Base-by-base conservation (phyloP, 805 yeast genomes). In the Teunomyces pallodes region DNA sequence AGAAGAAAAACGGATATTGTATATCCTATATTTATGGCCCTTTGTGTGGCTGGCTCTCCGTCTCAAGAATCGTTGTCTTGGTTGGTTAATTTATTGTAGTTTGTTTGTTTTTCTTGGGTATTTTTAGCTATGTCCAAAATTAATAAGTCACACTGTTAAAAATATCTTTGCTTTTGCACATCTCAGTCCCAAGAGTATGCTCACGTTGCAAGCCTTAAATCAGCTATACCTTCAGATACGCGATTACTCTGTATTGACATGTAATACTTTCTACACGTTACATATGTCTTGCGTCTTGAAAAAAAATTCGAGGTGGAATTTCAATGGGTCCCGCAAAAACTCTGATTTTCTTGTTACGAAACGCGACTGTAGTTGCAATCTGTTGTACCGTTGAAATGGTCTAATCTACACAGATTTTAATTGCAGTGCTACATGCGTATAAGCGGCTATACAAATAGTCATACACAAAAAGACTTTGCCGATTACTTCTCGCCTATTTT, bases 71-170 rank as follows among this genome's bases (percentile, higher is more conserved):
- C 16, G 4, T 8, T 32, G 9, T 32, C 35, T 32, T 32, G 17
- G 35, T 32, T 32, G 35, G 35, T 32, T 32, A 13, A 32, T 32
- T 32, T 32, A 13, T 3, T n/a, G n/a, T 32, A 16, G 17, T 20
- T 38, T 38, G 29, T 38, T 38, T 38, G 41, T 38, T 38, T 38
- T 38, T 38, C 14, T 38, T 29, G 5, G 13, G 41, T 38, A 38
- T 38, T 38, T 38, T 38, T 38, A 38, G 41, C 17, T 32, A 32
- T 9, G 35, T 13, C 14, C 35, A 32, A n/a, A 13, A 13, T 32
- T 32, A 13, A 26, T 10, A 36, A 12, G 14, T 20, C 24, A 7
- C 5, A n/a, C 14, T 4, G 41, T 38, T 38, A 38, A 38, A 38
- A 38, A 38, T 38, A 38, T 8, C 12, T 33, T 33, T 13, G 12